These are phyloP conservation scores for Volutella citrinella DNA, from an alignment of 2,329 filamentous ascomycete genomes.

Conservation along the genomic window DNA sequence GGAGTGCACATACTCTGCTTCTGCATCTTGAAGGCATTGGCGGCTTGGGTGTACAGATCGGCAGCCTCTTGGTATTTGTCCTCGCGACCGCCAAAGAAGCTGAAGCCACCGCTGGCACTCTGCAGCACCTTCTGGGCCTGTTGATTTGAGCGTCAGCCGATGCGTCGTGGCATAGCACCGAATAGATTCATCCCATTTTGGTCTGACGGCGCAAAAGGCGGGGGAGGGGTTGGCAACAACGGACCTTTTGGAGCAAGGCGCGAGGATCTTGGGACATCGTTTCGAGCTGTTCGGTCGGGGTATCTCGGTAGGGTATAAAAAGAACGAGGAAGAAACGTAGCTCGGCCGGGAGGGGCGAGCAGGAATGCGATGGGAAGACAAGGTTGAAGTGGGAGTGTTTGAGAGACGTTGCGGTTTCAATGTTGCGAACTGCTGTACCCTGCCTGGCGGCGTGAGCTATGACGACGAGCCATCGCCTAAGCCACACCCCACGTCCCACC, in stretches of 20 bases:
- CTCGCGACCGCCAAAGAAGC: constrained; percentile 79
- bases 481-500: constrained; percentile 20
- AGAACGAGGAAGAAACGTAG: constrained; percentile 1
- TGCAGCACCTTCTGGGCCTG: constrained; percentile 84
- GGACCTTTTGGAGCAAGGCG: constrained; percentile 74
- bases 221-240: constrained; percentile 16
- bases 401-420: too few relatives aligned
- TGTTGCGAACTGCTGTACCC: too few relatives aligned
- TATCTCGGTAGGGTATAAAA: constrained; percentile 9
- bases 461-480: constrained; percentile 23
- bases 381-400: constrained; percentile 6
- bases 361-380: too few relatives aligned
- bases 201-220: too few relatives aligned
- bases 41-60: constrained; percentile 83
- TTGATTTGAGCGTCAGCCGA: constrained; percentile 12
- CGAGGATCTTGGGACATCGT: constrained; percentile 74
- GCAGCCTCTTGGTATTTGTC: constrained; percentile 90
- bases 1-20: constrained; percentile 62
- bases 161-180: too few relatives aligned
- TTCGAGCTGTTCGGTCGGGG: constrained; percentile 8
- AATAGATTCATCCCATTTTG: too few relatives aligned
- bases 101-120: constrained; percentile 77
- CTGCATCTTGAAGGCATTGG: constrained; percentile 87
- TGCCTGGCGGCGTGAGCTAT: too few relatives aligned
- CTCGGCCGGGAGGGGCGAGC: background rate